These are phyloP conservation scores for Bertia moriformis DNA, from an alignment of 2,329 filamentous ascomycete species.

Conservation along the genomic window DNA sequence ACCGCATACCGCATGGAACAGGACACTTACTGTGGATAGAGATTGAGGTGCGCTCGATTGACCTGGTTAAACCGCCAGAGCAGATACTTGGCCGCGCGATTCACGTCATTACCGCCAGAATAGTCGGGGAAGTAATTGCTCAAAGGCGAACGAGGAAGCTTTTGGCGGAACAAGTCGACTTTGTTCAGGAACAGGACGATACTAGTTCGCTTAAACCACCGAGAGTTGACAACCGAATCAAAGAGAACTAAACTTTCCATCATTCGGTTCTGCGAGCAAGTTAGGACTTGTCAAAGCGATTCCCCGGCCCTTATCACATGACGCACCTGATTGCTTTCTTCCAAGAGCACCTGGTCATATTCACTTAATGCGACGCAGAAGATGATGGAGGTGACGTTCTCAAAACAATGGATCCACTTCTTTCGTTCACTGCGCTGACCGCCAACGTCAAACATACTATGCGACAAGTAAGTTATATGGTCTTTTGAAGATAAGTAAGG, in stretches of 20 bases:
- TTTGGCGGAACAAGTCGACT: constrained; percentile 94
- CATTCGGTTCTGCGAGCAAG: constrained; percentile 89
- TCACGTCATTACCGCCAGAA: constrained; percentile 92
- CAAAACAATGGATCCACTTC: constrained; percentile 99
- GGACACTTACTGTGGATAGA: constrained; percentile 82
- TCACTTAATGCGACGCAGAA: constrained; percentile 97
- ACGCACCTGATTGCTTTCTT: constrained; percentile 88
- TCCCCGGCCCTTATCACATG: background rate
- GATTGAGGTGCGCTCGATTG: constrained; percentile 84
- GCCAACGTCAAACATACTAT: constrained; percentile 96
- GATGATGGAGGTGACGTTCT: constrained; percentile 98
- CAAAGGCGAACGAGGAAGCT: constrained; percentile 75
- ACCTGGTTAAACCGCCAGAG: constrained; percentile 98
- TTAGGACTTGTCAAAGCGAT: background rate
- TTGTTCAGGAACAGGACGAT: constrained; percentile 99
- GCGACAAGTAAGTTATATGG: constrained; percentile 11
- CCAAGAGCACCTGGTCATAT: constrained; percentile 91
- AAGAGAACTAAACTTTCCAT: constrained; percentile 95
- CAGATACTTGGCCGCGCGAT: constrained; percentile 92
- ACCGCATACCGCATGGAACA: background rate
- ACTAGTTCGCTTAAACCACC: constrained; percentile 98
- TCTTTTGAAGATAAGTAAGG: constrained; percentile 3
- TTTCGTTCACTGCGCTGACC: constrained; percentile 94
- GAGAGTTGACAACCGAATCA: constrained; percentile 94
- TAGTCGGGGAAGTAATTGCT: constrained; percentile 97